Evolutionary conservation across 2,329 filamentous ascomycete species (phyloP), one percentile per base, ranked within the genome.

Genomic region (Plenodomus tracheiphilus): DNA sequence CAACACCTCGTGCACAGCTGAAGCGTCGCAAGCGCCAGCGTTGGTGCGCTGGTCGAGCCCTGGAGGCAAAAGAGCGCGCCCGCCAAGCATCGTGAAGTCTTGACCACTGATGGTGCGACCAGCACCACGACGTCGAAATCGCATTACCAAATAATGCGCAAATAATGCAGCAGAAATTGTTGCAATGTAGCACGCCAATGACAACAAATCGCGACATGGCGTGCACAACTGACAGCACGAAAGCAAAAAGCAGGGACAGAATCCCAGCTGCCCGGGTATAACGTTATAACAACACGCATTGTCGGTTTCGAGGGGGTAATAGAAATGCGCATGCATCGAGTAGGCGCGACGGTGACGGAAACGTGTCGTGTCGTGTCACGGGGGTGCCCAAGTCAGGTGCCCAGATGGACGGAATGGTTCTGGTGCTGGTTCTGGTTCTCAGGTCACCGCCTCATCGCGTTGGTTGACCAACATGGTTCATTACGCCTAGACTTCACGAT

Each of bases 401-500:
- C 6, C 28, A 32, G 28, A 15, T 15, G 28, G 6, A 15, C 22
- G 22, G 5, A n/a, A n/a, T n/a, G 22, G 10, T 25, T 10, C 10
- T 25, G 22, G 22, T 5, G 5, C 5, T 25, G 22, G 22, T n/a
- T n/a, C n/a, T n/a, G 22, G 10, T 25, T 5, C 22, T 5, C 22
- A 25, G 22, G 22, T 25, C 22, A 25, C 22, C 22, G 22, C 22
- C 22, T 5, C 22, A 25, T 25, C 22, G 28, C 7, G n/a, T n/a
- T n/a, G n/a, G n/a, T n/a, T n/a, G n/a, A n/a, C n/a, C n/a, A n/a
- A n/a, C n/a, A 15, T 11, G 9, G 8, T 32, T 11, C 28, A 32
- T 45, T 41, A 17, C 51, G 58, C 51, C 54, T 50, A 51, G 52
- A 56, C 55, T 56, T 68, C 66, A 69, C 66, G 68, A 71, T 71